phyloP scores from a whole-genome alignment of 2,329 filamentous ascomycete genomes.

The Graphilbum fragrans region DNA sequence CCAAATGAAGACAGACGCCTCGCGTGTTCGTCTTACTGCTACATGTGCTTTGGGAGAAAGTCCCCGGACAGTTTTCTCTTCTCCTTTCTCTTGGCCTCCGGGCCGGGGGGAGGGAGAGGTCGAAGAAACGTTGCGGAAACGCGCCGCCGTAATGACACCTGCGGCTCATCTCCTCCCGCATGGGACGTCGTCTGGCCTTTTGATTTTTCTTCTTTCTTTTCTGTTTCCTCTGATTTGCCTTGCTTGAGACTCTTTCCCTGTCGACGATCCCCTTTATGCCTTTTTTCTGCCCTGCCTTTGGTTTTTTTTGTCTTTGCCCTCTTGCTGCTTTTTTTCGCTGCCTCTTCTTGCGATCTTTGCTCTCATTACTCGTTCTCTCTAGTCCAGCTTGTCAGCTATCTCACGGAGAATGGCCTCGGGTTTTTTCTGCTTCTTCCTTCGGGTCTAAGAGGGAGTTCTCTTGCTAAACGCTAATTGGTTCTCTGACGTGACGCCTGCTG shows the following conservation, averaged over 20 bases:
- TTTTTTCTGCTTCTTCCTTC: background rate
- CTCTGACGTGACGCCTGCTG: too few relatives aligned
- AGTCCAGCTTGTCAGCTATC: background rate
- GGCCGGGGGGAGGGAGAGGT: conserved; percentile 7
- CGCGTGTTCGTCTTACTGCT: conserved; percentile 20
- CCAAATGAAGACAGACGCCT: conserved; percentile 61
- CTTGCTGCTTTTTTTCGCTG: background rate
- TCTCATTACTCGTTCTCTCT: conserved; percentile 1
- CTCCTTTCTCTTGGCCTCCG: conserved; percentile 17
- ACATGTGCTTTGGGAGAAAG: conserved; percentile 97
- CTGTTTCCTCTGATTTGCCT: background rate
- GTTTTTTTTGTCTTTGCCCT: background rate
- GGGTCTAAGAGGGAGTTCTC: conserved; percentile 6
- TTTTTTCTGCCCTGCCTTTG: background rate
- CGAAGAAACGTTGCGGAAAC: conserved; percentile 65
- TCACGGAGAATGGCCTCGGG: background rate
- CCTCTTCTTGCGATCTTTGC: background rate
- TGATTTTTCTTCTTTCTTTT: background rate
- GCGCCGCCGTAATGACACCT: conserved; percentile 98
- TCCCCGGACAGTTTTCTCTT: conserved; percentile 69
- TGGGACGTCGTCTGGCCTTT: background rate
- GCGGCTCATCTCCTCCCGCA: conserved; percentile 67
- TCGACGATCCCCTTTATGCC: too few relatives aligned
- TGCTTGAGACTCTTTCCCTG: conserved; percentile 21
- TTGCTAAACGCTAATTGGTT: background rate